Percentiles rank a stretch among this genome's conserved stretches.
phyloP scores from a whole-genome alignment of 306 rosid species.

The Castanea sativa region DNA sequence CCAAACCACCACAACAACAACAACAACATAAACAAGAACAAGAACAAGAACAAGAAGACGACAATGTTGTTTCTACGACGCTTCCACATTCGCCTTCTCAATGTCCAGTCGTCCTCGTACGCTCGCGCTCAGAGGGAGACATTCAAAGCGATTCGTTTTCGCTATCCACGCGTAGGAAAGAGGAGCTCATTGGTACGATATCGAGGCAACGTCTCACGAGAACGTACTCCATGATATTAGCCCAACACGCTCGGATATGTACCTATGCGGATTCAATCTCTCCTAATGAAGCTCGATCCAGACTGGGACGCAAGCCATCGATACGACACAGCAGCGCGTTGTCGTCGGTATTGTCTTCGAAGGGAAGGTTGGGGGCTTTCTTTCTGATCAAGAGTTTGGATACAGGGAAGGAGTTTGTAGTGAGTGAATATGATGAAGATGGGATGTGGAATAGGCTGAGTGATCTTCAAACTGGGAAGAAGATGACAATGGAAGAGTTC shows the following conservation, averaged over 20 bases:
- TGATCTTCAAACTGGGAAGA: conserved; percentile 80
- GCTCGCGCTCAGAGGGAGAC: conserved; percentile 73
- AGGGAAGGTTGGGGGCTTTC: conserved; percentile 44
- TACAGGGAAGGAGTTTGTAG: conserved; percentile 80
- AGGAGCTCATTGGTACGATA: conserved; percentile 42
- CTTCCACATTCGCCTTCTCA: neutral
- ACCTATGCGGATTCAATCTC: conserved; percentile 7
- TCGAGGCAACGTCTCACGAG: conserved; percentile 67
- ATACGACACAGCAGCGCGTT: neutral
- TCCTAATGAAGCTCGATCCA: neutral
- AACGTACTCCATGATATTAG: conserved; percentile 33
- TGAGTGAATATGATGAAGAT: conserved; percentile 58
- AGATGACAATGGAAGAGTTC: conserved; percentile 81
- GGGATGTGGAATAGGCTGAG: conserved; percentile 80
- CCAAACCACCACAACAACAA: neutral
- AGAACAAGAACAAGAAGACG: too few species aligned
- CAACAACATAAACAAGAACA: neutral
- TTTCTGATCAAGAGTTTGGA: conserved; percentile 76
- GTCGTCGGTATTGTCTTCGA: conserved; percentile 12
- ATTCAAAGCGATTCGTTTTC: conserved; percentile 32
- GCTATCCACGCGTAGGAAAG: conserved; percentile 36
- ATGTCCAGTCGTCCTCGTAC: conserved; percentile 36
- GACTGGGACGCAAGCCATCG: neutral
- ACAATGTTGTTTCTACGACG: neutral
- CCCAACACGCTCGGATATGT: conserved; percentile 4